Base-by-base conservation (phyloP, 176 grass and related monocot genomes). In the Echinochloa phyllopogon region DNA sequence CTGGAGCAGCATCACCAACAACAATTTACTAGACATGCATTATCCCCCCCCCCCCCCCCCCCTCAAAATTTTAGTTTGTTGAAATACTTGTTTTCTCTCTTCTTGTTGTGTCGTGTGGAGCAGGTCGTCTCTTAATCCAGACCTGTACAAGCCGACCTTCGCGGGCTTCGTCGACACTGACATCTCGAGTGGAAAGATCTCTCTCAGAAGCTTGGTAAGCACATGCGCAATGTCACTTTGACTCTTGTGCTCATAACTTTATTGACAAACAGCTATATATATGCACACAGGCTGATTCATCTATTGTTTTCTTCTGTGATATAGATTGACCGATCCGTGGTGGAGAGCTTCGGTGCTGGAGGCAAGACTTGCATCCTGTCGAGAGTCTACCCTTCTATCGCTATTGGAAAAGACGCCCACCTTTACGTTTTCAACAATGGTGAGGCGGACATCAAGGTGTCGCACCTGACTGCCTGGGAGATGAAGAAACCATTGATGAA, bases 351-450 rank as follows among this genome's bases (percentile, higher is more conserved):
- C 24, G 90, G 87, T 1, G 88, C n/a, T 0, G 49, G 45, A 68
- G 90, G 93, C 8, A 88, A 42, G 85, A 88, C 85, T 2, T 95
- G 90, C 44, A 95, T 95, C 60, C 53, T 91, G 14, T 92, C 93
- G 2, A 85, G 93, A n/a, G 85, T 95, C 21, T 92, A 92, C 78
- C 90, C 90, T 0, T 88, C 74, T 0, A 69, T 69, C 0, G 90
- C 90, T 2, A 49, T 82, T 21, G 93, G 93, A 11, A 24, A 70
- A 20, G 37, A 86, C 0, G 77, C 88, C 0, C 87, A 87, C 48
- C 83, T 95, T 17, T 88, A 90, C 18, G 79, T 95, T 6, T 95
- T 95, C 83, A 95, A 92, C 90, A 92, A 95, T 5, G 93, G 93
- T 0, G 78, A 64, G 3, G 74, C 65, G 3, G 84, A 90, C 18